Evolutionary conservation across 2,329 filamentous ascomycete genomes (phyloP).

Genomic region (Colletotrichum sp.): DNA sequence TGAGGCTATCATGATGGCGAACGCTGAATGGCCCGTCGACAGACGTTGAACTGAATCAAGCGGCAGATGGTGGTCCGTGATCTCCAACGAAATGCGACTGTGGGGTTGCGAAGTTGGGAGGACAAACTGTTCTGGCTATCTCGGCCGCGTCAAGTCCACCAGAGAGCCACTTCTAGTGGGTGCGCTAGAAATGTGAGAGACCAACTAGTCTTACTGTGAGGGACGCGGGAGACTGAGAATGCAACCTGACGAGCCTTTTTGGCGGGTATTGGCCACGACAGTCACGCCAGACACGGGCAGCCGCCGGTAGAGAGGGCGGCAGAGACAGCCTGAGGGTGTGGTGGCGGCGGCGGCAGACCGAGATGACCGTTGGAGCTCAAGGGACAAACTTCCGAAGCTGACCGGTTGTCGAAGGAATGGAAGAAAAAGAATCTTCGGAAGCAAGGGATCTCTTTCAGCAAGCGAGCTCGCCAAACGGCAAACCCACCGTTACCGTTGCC

Average conservation of each 20-base stretch:
- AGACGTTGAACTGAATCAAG: not conserved
- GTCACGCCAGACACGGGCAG: not conserved
- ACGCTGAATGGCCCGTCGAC: constrained; percentile 1
- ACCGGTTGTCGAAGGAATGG: constrained; percentile 4
- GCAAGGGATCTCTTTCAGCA: constrained; percentile 10
- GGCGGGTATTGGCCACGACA: constrained; percentile 1
- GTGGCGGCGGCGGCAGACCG: not conserved
- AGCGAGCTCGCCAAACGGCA: not conserved
- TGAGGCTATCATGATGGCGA: constrained; percentile 4
- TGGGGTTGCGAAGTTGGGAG: not conserved
- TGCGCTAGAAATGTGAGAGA: constrained; percentile 8
- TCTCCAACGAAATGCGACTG: constrained; percentile 1
- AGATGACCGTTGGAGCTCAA: constrained; percentile 3
- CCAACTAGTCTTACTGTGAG: constrained; percentile 4
- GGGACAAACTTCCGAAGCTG: not conserved
- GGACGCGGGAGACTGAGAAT: not conserved
- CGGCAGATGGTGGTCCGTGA: constrained; percentile 16
- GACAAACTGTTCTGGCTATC: constrained; percentile 2
- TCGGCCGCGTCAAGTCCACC: not conserved
- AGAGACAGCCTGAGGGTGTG: not conserved
- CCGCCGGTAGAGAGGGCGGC: not conserved
- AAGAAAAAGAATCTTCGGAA: constrained; percentile 10
- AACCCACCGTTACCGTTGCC: not conserved
- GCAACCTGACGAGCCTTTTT: constrained; percentile 15
- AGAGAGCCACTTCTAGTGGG: constrained; percentile 6